These are phyloP conservation scores for Yamadazyma insecticola DNA, from an alignment of 805 yeast species.

Conservation along the genomic window DNA sequence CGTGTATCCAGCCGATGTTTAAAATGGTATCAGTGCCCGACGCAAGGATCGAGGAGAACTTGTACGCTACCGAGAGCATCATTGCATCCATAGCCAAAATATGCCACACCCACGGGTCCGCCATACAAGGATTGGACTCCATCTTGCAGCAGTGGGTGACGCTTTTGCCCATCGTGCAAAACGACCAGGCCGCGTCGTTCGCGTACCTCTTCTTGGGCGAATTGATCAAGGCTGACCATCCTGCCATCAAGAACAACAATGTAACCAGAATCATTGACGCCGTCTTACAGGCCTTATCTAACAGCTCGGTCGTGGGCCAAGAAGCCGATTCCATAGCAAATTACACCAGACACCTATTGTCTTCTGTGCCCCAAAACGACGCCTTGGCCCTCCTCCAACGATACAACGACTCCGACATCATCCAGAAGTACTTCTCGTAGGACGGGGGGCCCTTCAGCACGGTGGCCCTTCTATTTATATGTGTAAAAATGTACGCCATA, in stretches of 20 bases:
- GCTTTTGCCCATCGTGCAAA: conserved; percentile 76
- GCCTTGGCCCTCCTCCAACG: conserved; percentile 60
- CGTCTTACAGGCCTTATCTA: conserved; percentile 71
- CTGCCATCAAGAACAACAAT: conserved; percentile 43
- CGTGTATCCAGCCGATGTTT: conserved; percentile 71
- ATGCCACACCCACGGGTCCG: too few species aligned
- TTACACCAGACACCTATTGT: conserved; percentile 60
- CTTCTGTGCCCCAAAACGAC: conserved; percentile 62
- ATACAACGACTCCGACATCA: conserved; percentile 10
- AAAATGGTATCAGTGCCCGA: conserved; percentile 73
- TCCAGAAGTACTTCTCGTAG: conserved; percentile 9
- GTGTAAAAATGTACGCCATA: too few species aligned
- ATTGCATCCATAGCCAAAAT: conserved; percentile 81
- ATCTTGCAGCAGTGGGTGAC: conserved; percentile 72
- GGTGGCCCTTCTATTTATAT: too few species aligned
- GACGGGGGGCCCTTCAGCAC: too few species aligned
- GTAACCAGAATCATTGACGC: conserved; percentile 60
- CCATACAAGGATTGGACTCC: conserved; percentile 56
- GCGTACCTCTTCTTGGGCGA: conserved; percentile 73
- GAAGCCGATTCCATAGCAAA: conserved; percentile 63
- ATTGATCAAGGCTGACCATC: conserved; percentile 62
- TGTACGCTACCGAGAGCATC: conserved; percentile 84
- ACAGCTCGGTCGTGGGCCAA: conserved; percentile 61
- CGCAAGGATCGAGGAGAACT: conserved; percentile 78
- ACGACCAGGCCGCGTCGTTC: conserved; percentile 84